A percentile compares a stretch with the other conserved stretches of the same genome.
These are phyloP conservation scores for Saccharomycopsis sp. DNA, from an alignment of 805 yeast genomes.

Conservation along the genomic window DNA sequence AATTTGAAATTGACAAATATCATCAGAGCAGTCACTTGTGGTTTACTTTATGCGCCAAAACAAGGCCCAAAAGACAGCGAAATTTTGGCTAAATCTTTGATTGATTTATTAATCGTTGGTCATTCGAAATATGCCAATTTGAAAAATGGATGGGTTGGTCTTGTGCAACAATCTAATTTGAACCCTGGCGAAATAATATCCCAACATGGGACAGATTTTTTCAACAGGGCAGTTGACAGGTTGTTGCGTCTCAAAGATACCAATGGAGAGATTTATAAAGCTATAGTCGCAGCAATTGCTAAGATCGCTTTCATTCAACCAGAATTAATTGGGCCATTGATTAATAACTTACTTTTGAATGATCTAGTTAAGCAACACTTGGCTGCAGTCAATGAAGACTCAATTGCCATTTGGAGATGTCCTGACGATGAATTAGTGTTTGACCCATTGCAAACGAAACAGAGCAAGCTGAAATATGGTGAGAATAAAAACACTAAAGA, in stretches of 20 bases:
- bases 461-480: conserved; percentile 32
- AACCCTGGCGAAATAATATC: conserved; percentile 61
- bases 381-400: conserved; percentile 33
- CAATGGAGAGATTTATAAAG: conserved; percentile 36
- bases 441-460: conserved; percentile 45
- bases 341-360: conserved; percentile 36
- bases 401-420: conserved; percentile 60
- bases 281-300: conserved; percentile 43
- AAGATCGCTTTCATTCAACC: conserved; percentile 56
- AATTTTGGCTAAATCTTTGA: conserved; percentile 29
- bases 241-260: conserved; percentile 18
- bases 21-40: conserved; percentile 33
- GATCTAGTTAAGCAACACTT: conserved; percentile 37
- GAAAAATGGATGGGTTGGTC: conserved; percentile 69
- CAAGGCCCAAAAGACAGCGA: conserved; percentile 21
- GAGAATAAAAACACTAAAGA: conserved; percentile 74
- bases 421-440: conserved; percentile 63
- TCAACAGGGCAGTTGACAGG: conserved; percentile 20
- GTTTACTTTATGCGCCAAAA: neutral
- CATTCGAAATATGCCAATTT: conserved; percentile 36
- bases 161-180: conserved; percentile 48
- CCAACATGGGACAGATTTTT: conserved; percentile 23
- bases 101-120: conserved; percentile 35
- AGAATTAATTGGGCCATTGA: conserved; percentile 42
- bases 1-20: conserved; percentile 31